A percentile compares a stretch with the other conserved stretches of the same genome.
These are phyloP conservation scores for Patellifolia procumbens DNA, from an alignment of 179 eudicot genomes.

Conservation along the genomic window DNA sequence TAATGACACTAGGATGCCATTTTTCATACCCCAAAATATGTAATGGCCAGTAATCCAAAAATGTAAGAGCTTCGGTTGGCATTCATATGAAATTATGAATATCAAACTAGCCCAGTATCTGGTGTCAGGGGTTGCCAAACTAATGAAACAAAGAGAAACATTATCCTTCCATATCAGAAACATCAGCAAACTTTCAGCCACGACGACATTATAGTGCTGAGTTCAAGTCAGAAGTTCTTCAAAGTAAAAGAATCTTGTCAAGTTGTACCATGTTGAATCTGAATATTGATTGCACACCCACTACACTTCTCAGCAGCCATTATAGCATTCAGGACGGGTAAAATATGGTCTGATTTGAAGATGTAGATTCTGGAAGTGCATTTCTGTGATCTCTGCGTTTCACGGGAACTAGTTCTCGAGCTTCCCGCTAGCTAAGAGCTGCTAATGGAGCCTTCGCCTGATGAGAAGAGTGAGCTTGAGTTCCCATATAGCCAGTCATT, in stretches of 20 bases:
- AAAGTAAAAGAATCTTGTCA: background rate
- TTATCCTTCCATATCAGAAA: background rate
- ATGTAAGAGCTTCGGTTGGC: background rate
- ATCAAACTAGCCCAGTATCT: background rate
- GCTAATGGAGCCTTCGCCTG: constrained; percentile 20
- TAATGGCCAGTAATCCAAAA: background rate
- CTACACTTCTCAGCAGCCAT: constrained; percentile 59
- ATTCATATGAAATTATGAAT: background rate
- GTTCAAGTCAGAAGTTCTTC: background rate
- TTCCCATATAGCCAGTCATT: constrained; percentile 10
- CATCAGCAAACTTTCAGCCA: constrained; percentile 4
- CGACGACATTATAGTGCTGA: background rate
- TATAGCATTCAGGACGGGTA: constrained; percentile 36
- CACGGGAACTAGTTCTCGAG: constrained; percentile 23
- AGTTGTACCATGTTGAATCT: constrained; percentile 37
- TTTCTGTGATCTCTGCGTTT: constrained; percentile 18
- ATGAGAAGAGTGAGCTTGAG: constrained; percentile 21
- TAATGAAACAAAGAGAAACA: background rate
- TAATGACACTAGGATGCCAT: background rate
- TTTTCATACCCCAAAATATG: background rate
- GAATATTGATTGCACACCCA: constrained; percentile 50
- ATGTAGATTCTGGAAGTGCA: constrained; percentile 21
- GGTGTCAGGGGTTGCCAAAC: background rate
- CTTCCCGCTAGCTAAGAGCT: constrained; percentile 16
- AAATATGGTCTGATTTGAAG: constrained; percentile 22